Conservation (phyloP, 179 eudicot species). For the Beta macrorhiza region DNA sequence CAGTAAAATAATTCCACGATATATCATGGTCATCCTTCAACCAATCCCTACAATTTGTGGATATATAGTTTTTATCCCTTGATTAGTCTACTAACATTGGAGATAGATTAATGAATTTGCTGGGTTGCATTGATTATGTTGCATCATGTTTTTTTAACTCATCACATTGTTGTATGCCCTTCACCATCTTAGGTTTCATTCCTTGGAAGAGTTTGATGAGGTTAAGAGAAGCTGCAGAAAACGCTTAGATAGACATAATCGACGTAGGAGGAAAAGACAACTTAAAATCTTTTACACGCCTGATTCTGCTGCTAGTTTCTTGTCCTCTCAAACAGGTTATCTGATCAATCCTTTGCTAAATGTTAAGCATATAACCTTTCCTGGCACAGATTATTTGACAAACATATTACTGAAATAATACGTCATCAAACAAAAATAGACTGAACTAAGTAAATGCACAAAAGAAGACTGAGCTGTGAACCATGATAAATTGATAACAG, state of each 20-base stretch:
- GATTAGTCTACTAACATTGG: too few relatives aligned
- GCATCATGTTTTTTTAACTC: neutral
- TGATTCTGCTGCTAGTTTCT: constrained; percentile 26
- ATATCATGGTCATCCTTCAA: constrained; percentile 4
- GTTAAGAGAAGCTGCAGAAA: constrained; percentile 53
- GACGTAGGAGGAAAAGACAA: constrained; percentile 49
- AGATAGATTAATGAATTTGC: too few relatives aligned
- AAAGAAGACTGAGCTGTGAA: too few relatives aligned
- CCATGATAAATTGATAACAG: too few relatives aligned
- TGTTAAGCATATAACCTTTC: neutral
- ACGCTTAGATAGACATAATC: constrained; percentile 52
- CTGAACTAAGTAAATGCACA: too few relatives aligned
- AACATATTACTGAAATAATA: too few relatives aligned
- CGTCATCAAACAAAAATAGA: too few relatives aligned
- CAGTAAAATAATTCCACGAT: constrained; percentile 8
- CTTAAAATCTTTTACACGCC: constrained; percentile 26
- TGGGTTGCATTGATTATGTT: constrained; percentile 12
- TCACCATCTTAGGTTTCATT: constrained; percentile 36
- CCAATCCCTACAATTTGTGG: neutral
- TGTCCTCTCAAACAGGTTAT: constrained; percentile 32
- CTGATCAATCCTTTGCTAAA: constrained; percentile 4
- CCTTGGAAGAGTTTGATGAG: constrained; percentile 47
- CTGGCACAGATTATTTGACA: too few relatives aligned
- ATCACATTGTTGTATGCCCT: neutral
- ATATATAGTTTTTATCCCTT: too few relatives aligned